Evolutionary conservation across 148 eudicot genomes (phyloP).

Genomic region (Cornus florida): DNA sequence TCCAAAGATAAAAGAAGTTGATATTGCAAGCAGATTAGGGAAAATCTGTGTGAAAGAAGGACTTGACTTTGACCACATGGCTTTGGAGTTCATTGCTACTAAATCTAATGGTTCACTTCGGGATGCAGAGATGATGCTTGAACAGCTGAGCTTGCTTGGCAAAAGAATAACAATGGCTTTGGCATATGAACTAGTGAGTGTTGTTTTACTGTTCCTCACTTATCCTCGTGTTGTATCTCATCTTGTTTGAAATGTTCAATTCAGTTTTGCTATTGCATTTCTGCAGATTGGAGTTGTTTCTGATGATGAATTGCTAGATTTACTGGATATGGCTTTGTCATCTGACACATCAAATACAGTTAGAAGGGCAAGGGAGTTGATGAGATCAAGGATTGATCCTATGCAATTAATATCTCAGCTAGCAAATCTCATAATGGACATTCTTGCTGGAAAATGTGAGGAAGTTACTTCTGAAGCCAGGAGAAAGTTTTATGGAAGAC

Average conservation of each 20-base stretch:
- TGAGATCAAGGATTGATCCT: slow-evolving; percentile 86
- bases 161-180: slow-evolving; percentile 63
- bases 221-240: background rate
- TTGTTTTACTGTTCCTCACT: background rate
- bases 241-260: background rate
- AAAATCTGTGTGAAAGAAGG: slow-evolving; percentile 79
- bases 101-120: slow-evolving; percentile 88
- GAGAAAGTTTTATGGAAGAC: slow-evolving; percentile 53
- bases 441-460: slow-evolving; percentile 81
- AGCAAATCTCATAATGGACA: slow-evolving; percentile 93
- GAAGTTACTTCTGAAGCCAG: slow-evolving; percentile 61
- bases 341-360: slow-evolving; percentile 88
- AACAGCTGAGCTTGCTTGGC: slow-evolving; percentile 88
- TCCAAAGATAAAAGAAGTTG: slow-evolving; percentile 64
- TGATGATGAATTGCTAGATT: slow-evolving; percentile 81
- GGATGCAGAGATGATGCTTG: slow-evolving; percentile 97
- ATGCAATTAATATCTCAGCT: slow-evolving; percentile 88
- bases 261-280: background rate
- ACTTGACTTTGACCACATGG: slow-evolving; percentile 69
- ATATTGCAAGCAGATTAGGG: slow-evolving; percentile 49
- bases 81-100: slow-evolving; percentile 77
- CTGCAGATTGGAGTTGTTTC: slow-evolving; percentile 87
- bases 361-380: slow-evolving; percentile 81
- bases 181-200: slow-evolving; percentile 84
- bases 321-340: slow-evolving; percentile 81